Base-by-base conservation (phyloP, 371 early-diverging fungal species). In the Lichtheimia ornata region DNA sequence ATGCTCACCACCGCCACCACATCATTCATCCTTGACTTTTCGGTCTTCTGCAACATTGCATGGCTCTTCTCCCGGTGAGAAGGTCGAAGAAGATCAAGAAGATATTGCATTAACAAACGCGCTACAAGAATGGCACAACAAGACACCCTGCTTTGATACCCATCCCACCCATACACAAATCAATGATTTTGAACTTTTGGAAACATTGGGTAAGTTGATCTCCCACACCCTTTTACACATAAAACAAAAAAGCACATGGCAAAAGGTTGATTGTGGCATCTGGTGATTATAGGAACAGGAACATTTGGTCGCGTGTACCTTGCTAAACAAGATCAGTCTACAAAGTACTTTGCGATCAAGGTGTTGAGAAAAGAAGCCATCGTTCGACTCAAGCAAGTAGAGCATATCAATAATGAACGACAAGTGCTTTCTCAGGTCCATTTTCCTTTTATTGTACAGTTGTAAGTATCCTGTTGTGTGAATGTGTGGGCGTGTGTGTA, bases 351-450 rank as follows among this genome's bases (percentile, higher is more conserved):
- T 77, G 97, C 98, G 9, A 91, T 97, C 87, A 97, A 97, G 74
- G 93, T 95, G 41, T 74, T 97, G 62, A 91, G 90, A 66, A 97
- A 97, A 72, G 74, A 85, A 30, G 94, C 94, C 62, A 91, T 97
- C 11, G 96, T 97, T 12, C 86, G 91, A 28, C 82, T 94, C 50
- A 93, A 95, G 74, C 98, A 97, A 73, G 96, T 96, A 15, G 95
- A 97, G 73, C 98, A 99, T 74, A 94, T 97, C 74, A 94, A 93
- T 70, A 94, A 92, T 64, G 99, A 99, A 71, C 91, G 95, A 73
- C 88, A 89, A 59, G 96, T 98, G 54, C 81, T 99, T 44, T 86
- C 90, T 50, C 84, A 83, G 58, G 87, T 97, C 25, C 82, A 88
- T 53, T 93, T 91, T 69, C 95, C 97, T 17, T 99, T 98, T 71